Conservation (phyloP, 2,329 filamentous ascomycete species). For the Clonostachys sp. region DNA sequence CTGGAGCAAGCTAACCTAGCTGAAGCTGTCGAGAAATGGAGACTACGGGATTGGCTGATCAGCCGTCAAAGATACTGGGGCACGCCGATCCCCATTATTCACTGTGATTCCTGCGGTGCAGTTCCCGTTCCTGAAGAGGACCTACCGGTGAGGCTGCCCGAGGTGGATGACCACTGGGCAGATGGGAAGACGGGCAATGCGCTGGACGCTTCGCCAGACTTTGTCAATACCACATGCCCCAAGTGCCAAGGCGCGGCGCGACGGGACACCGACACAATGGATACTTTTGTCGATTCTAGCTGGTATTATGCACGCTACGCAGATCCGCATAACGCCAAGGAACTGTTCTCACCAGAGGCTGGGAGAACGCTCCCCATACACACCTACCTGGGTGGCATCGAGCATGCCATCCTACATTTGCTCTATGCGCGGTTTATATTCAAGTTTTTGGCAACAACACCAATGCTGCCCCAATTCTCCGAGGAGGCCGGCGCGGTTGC, state of each 20-base stretch:
- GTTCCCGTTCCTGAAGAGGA: constrained; percentile 74
- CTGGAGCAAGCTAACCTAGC: constrained; percentile 54
- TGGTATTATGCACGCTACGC: constrained; percentile 87
- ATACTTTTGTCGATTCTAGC: constrained; percentile 92
- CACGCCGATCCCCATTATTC: constrained; percentile 82
- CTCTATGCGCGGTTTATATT: constrained; percentile 88
- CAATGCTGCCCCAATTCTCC: constrained; percentile 34
- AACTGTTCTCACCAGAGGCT: constrained; percentile 57
- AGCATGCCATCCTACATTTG: constrained; percentile 86
- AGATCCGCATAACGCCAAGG: constrained; percentile 60
- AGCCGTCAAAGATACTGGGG: constrained; percentile 94
- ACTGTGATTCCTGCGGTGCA: constrained; percentile 71
- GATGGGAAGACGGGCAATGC: constrained; percentile 71
- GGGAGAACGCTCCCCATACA: constrained; percentile 69
- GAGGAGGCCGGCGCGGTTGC: constrained; percentile 29
- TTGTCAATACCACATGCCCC: constrained; percentile 73
- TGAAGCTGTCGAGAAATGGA: constrained; percentile 66
- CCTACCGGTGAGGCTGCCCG: constrained; percentile 71
- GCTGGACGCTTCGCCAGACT: constrained; percentile 65
- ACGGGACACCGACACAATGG: constrained; percentile 91
- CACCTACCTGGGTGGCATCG: constrained; percentile 83
- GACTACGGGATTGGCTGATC: constrained; percentile 83
- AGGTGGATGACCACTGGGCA: constrained; percentile 64
- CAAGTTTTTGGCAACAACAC: constrained; percentile 68
- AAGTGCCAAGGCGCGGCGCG: constrained; percentile 66